Evolutionary conservation across 352 stramenopile species (phyloP).

Genomic region (Plasmopara halstedii): DNA sequence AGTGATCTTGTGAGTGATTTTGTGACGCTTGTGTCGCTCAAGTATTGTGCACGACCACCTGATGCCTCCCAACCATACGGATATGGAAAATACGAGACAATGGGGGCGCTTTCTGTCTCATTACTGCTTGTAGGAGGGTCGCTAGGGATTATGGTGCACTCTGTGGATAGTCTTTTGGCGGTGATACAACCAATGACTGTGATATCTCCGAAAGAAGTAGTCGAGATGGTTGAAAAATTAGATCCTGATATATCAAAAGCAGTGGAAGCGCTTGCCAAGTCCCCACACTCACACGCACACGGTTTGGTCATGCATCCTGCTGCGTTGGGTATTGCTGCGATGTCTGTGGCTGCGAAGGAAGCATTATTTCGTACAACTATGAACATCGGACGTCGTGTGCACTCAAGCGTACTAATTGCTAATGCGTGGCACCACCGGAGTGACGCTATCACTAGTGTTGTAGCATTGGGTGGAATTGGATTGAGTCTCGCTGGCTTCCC

Average conservation of each 20-base stretch:
- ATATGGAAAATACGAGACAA: slow-evolving; percentile 72
- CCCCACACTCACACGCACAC: slow-evolving; percentile 12
- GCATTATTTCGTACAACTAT: slow-evolving; percentile 89
- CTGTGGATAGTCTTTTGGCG: slow-evolving; percentile 51
- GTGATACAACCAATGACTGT: slow-evolving; percentile 27
- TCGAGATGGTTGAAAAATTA: slow-evolving; percentile 18
- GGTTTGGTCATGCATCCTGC: slow-evolving; percentile 42
- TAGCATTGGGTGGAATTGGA: slow-evolving; percentile 59
- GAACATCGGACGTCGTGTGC: slow-evolving; percentile 80
- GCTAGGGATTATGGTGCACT: slow-evolving; percentile 59
- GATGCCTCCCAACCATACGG: slow-evolving; percentile 84
- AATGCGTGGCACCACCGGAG: slow-evolving; percentile 94
- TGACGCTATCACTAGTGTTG: slow-evolving; percentile 74
- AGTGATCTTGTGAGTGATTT: slow-evolving; percentile 93
- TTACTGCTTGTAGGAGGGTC: slow-evolving; percentile 57
- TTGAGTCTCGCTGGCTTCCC: slow-evolving; percentile 53
- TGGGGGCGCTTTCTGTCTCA: slow-evolving; percentile 55
- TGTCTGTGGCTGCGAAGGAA: slow-evolving; percentile 89
- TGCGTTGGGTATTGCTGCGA: slow-evolving; percentile 72
- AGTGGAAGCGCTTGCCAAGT: slow-evolving; percentile 27
- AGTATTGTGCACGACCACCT: slow-evolving; percentile 86
- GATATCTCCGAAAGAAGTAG: slow-evolving; percentile 16
- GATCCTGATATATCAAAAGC: slow-evolving; percentile 26
- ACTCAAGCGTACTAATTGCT: slow-evolving; percentile 90
- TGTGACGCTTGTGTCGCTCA: slow-evolving; percentile 89